Conservation (phyloP, 441 rosid genomes). For the Adansonia gregorii region DNA sequence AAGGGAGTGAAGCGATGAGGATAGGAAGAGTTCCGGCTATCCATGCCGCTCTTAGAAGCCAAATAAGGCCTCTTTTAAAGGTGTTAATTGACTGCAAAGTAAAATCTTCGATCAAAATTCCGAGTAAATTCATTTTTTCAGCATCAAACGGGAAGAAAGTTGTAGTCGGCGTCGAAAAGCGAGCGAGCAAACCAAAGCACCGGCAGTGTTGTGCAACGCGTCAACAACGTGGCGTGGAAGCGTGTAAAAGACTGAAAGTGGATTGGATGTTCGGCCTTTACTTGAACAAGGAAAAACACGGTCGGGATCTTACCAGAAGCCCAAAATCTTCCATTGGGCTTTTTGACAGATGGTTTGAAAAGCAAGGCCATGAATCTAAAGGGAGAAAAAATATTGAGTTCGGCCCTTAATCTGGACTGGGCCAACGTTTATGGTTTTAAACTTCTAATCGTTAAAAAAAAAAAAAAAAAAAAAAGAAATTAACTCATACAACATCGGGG, state of each 20-base stretch:
- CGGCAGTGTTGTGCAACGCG: not conserved
- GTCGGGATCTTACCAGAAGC: not conserved
- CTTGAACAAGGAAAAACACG: not conserved
- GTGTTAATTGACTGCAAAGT: not conserved
- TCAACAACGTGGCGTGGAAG: not conserved
- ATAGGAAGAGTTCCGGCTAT: slow-evolving; percentile 42
- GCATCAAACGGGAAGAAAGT: not conserved
- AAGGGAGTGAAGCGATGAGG: slow-evolving; percentile 35
- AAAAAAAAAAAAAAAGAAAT: no score
- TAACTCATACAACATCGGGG: no score
- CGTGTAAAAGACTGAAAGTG: not conserved
- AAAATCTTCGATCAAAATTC: not conserved
- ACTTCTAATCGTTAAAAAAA: no score
- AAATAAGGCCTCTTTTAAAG: slow-evolving; percentile 36
- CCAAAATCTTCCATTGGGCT: not conserved
- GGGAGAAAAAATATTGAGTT: not conserved
- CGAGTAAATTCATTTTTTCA: not conserved
- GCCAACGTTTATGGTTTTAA: no score
- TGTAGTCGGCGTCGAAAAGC: not conserved
- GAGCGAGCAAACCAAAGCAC: not conserved
- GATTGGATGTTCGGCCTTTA: not conserved
- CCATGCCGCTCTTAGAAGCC: slow-evolving; percentile 42
- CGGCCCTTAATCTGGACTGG: not conserved
- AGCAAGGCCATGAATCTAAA: not conserved
- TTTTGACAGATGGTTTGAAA: not conserved